These are phyloP conservation scores for Thraustotheca clavata DNA, from an alignment of 352 stramenopile species.

Conservation along the genomic window DNA sequence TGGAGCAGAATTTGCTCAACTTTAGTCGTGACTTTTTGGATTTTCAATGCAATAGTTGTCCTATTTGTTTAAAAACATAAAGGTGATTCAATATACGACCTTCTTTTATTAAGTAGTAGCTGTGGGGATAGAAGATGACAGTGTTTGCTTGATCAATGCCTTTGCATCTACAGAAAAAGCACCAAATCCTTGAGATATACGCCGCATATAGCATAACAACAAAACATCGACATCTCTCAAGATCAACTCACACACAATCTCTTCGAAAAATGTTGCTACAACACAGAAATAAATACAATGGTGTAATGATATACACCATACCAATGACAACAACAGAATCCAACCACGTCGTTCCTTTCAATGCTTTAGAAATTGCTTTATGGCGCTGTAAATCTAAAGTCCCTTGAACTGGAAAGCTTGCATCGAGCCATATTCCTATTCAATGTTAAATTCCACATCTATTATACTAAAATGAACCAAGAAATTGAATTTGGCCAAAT, in stretches of 20 bases:
- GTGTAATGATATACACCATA: not conserved
- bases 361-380: not conserved
- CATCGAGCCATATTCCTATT: slow-evolving; percentile 14
- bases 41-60: no score
- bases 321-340: not conserved
- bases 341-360: slow-evolving; percentile 2
- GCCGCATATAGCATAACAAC: slow-evolving; percentile 51
- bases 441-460: no score
- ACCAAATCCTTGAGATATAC: slow-evolving; percentile 24
- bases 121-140: not conserved
- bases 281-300: not conserved
- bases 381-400: not conserved
- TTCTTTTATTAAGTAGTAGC: not conserved
- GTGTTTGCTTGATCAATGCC: not conserved
- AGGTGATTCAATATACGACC: no score
- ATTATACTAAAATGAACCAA: not conserved
- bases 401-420: not conserved
- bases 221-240: slow-evolving; percentile 67
- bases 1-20: no score
- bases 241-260: slow-evolving; percentile 68
- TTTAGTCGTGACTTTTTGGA: no score
- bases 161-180: slow-evolving; percentile 19
- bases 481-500: slow-evolving; percentile 13
- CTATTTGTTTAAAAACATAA: no score
- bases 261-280: slow-evolving; percentile 43